Evolutionary conservation across 1,284 basidiomycete genomes (phyloP), one percentile per base, ranked within the genome.

Genomic region (Ganoderma meredithae): DNA sequence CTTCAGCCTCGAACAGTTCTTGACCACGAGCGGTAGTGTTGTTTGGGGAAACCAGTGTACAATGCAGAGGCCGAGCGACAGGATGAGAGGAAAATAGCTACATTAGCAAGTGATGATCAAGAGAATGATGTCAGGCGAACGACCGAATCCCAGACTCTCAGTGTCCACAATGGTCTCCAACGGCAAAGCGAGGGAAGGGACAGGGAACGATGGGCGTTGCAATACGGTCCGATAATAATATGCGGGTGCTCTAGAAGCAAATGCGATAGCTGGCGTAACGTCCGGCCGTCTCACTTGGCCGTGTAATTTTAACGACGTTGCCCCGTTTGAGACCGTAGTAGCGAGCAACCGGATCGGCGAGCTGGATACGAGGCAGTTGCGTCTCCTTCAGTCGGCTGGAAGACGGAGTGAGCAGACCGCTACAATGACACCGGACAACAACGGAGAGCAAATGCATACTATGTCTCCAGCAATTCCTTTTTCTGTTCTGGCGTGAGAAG

Each of bases 241-340:
- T 44, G 67, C 15, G 43, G 59, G 22, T 33, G 52, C 25, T 44
- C 76, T 84, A 93, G 80, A 93, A 95, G 81, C 92, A 95, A 78
- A 96, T 95, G 68, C 95, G 91, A 84, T 95, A 97, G 75, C 93
- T 95, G 69, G 94, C 94, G 78, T 97, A 99, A 76, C 98, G 89
- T 71, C 97, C 98, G 73, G 94, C 94, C 19, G 98, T 99, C 85
- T 99, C 98, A 80, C 95, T 96, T 31, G 96, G 94, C 77, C 98
- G 86, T 69, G 95, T 99, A 75, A 99, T 99, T 85, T 98, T 98
- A 79, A 99, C 98, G 47, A 99, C 98, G 80, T 98, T 95, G 27
- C 97, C 97, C 70, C 98, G 88, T 77, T 91, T 88, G 69, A 99
- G 87, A 62, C 98, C 98, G 83, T 98, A 99, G 81, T 99, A 99